A percentile compares a stretch with the other conserved stretches of the same genome.
phyloP scores from a whole-genome alignment of 192 early-diverging fungal genomes.

The Coemansia sp. region DNA sequence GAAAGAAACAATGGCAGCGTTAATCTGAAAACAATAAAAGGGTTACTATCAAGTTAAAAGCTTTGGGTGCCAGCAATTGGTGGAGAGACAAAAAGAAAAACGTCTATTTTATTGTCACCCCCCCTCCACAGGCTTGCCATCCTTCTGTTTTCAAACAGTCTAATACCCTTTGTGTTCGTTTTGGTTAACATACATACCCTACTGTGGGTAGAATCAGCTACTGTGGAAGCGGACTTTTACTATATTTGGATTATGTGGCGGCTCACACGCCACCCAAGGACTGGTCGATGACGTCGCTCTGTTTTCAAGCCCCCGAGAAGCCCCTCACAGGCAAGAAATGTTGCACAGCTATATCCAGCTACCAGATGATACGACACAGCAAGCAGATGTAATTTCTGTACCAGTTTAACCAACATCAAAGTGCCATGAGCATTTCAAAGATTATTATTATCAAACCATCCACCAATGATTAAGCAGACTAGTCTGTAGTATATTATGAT shows the following conservation, averaged over 20 bases:
- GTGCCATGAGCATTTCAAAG: not conserved
- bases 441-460: not conserved
- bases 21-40: constrained; percentile 6
- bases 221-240: not conserved
- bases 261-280: constrained; percentile 17
- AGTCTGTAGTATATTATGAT: not conserved
- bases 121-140: not conserved
- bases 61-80: not conserved
- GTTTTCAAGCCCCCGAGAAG: not conserved
- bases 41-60: not conserved
- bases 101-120: not conserved
- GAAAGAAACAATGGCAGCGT: not conserved
- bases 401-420: not conserved
- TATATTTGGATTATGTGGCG: constrained; percentile 12
- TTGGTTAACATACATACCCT: not conserved
- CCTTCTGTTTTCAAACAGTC: not conserved
- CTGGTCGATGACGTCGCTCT: not conserved
- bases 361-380: not conserved
- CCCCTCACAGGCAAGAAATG: not conserved
- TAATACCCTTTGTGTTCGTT: not conserved
- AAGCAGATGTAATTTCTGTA: not conserved
- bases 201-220: constrained; percentile 1
- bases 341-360: not conserved
- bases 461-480: not conserved
- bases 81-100: not conserved